Conservation (phyloP, 495 filamentous ascomycete genomes). For the Penicillium ucsense region DNA sequence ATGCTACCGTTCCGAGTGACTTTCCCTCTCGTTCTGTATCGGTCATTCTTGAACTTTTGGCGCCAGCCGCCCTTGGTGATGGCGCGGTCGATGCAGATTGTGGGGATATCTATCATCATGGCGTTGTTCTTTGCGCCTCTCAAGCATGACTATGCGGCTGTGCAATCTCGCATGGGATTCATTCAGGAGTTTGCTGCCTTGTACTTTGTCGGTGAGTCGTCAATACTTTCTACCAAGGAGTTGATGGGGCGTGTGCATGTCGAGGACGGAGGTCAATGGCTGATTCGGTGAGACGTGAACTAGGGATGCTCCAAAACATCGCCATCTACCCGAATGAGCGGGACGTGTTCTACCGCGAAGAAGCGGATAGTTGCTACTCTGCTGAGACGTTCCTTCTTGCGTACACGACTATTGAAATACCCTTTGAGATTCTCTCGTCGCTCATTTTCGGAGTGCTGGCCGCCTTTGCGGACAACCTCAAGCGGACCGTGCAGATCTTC, state of each 20-base stretch:
- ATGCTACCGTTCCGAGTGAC: slow-evolving; percentile 51
- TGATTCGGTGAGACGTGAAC: too few species aligned
- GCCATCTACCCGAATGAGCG: slow-evolving; percentile 60
- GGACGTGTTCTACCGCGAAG: slow-evolving; percentile 61
- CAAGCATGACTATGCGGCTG: slow-evolving; percentile 52
- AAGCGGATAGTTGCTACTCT: slow-evolving; percentile 57
- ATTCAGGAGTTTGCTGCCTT: slow-evolving; percentile 58
- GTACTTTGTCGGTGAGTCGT: slow-evolving; percentile 59
- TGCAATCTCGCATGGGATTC: slow-evolving; percentile 64
- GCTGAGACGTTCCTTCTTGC: slow-evolving; percentile 57
- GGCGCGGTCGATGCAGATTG: slow-evolving; percentile 57
- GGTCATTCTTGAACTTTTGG: slow-evolving; percentile 55
- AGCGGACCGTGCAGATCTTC: slow-evolving; percentile 49
- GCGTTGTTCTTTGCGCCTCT: slow-evolving; percentile 64
- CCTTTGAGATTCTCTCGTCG: slow-evolving; percentile 54
- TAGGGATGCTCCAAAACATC: slow-evolving; percentile 70
- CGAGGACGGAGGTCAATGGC: too few species aligned
- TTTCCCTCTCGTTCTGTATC: slow-evolving; percentile 53
- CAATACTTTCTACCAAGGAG: neutral
- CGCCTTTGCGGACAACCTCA: slow-evolving; percentile 51
- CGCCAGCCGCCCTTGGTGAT: slow-evolving; percentile 54
- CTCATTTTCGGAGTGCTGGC: slow-evolving; percentile 55
- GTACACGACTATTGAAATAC: slow-evolving; percentile 57
- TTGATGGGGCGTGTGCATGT: too few species aligned
- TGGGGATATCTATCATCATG: slow-evolving; percentile 55